phyloP scores from a whole-genome alignment of 163 green algal genomes.

The Scenedesmus sp. region DNA sequence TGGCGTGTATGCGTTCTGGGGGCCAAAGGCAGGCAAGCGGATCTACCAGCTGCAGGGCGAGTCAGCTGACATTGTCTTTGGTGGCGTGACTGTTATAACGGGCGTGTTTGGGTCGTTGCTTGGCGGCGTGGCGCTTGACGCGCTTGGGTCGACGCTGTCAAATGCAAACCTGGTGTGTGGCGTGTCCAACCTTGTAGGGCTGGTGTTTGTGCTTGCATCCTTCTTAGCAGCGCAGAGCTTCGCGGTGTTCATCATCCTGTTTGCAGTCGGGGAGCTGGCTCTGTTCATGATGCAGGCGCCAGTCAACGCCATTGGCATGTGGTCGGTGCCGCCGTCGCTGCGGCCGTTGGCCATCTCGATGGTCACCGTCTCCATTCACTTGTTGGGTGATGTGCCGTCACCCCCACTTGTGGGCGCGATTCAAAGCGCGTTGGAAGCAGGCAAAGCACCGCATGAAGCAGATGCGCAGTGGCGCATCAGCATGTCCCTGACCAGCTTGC shows the following conservation, averaged over 20 bases:
- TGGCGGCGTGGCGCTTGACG: constrained; percentile 89
- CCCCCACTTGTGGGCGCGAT: constrained; percentile 89
- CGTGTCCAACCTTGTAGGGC: constrained; percentile 57
- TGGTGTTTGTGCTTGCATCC: constrained; percentile 67
- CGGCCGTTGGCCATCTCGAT: constrained; percentile 88
- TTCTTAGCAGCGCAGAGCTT: constrained; percentile 76
- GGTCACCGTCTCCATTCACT: constrained; percentile 88
- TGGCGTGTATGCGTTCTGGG: constrained; percentile 92
- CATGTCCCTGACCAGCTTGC: constrained; percentile 69
- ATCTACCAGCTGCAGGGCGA: constrained; percentile 79
- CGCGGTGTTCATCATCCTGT: constrained; percentile 76
- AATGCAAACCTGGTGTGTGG: constrained; percentile 83
- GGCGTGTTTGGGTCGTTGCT: constrained; percentile 80
- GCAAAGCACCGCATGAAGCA: constrained; percentile 46
- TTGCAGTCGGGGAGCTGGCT: constrained; percentile 84
- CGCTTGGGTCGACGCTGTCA: constrained; percentile 72
- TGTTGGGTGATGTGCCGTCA: constrained; percentile 94
- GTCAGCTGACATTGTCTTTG: constrained; percentile 89
- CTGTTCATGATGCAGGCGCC: constrained; percentile 90
- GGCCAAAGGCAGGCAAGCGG: constrained; percentile 80
- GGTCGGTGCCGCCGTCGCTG: constrained; percentile 85
- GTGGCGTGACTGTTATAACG: constrained; percentile 91
- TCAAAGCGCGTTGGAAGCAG: constrained; percentile 73
- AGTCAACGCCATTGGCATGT: constrained; percentile 84
- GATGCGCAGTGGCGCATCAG: constrained; percentile 67